A percentile compares a stretch with the other conserved stretches of the same genome.
These are phyloP conservation scores for Tuber microsphaerosporum DNA, from an alignment of 495 filamentous ascomycete genomes.

Conservation along the genomic window DNA sequence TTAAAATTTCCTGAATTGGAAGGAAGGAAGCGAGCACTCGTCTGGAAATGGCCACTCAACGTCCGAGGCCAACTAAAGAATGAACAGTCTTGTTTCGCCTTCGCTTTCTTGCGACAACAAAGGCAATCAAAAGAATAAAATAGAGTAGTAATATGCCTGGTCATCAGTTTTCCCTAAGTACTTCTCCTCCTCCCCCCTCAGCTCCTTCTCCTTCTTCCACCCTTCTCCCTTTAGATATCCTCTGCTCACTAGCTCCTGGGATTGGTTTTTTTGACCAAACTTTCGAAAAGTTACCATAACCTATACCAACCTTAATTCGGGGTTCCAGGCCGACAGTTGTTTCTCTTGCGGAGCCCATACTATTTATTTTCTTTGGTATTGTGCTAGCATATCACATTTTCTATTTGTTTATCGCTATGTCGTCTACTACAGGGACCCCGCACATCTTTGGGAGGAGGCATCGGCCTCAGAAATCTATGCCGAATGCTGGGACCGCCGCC, in stretches of 20 bases:
- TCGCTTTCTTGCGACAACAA: neutral
- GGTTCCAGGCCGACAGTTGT: neutral
- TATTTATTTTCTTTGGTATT: neutral
- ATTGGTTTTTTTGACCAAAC: neutral
- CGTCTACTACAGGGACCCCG: constrained; percentile 19
- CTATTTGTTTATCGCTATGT: constrained; percentile 9
- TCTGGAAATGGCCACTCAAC: constrained; percentile 11
- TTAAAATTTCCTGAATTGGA: constrained; percentile 33
- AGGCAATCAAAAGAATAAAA: neutral
- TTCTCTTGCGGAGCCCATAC: neutral
- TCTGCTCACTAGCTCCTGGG: constrained; percentile 12
- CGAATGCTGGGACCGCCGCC: constrained; percentile 10
- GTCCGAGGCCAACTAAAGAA: constrained; percentile 4
- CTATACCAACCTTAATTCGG: neutral
- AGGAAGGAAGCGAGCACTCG: constrained; percentile 16
- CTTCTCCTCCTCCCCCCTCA: neutral
- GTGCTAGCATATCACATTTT: neutral
- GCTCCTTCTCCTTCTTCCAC: neutral
- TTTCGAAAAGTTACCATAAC: constrained; percentile 15
- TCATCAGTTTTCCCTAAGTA: neutral
- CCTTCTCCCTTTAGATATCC: constrained; percentile 14
- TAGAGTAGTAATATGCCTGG: neutral
- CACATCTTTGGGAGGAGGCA: constrained; percentile 18
- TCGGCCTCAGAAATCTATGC: constrained; percentile 23
- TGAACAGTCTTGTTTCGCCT: neutral